Base-by-base conservation (phyloP, 257 asterid genomes). In the Verbena officinalis region DNA sequence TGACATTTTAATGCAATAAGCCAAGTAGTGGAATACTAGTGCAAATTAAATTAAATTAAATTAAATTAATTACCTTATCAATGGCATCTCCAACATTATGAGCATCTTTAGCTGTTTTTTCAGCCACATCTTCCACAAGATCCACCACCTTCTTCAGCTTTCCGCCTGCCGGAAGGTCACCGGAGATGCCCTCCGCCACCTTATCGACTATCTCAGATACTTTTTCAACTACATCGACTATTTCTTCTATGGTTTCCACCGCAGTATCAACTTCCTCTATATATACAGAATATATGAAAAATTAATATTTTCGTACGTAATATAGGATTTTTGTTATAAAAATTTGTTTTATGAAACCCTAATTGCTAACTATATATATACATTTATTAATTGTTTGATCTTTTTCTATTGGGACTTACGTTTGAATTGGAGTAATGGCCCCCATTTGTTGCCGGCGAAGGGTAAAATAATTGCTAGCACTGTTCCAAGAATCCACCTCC, bases 231-330 rank as follows among this genome's bases (percentile, higher is more conserved):
- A 69, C 83, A 5, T 83, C 89, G 22, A 78, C 83, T 55, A 82
- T 75, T 15, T 80, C 77, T 69, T 89, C 95, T 45, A 83, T 59
- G 11, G 77, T 77, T 73, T 83, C 89, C 62, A 84, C 86, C 53
- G 73, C 61, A 0, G 63, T n/a, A 10, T 85, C 95, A 44, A 84
- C 89, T 27, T 83, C 83, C 27, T 74, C 93, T 89, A 50, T 61
- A 64, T 27, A 27, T 27, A 2, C 5, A 27, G 33, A 27, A 27
- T 27, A 27, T 5, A 27, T 36, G 11, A 36, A 36, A 7, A 1
- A 9, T 36, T 36, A 30, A 8, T 22, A 49, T 20, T 7, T n/a
- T 7, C 13, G 8, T 23, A 12, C 1, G 2, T 43, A 22, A 30
- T 4, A 57, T 15, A 2, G 30, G 33, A 13, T 6, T 27, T 16